Evolutionary conservation across 2,329 filamentous ascomycete genomes (phyloP), one percentile per base, ranked within the genome.

Genomic region (Venturia asperata): DNA sequence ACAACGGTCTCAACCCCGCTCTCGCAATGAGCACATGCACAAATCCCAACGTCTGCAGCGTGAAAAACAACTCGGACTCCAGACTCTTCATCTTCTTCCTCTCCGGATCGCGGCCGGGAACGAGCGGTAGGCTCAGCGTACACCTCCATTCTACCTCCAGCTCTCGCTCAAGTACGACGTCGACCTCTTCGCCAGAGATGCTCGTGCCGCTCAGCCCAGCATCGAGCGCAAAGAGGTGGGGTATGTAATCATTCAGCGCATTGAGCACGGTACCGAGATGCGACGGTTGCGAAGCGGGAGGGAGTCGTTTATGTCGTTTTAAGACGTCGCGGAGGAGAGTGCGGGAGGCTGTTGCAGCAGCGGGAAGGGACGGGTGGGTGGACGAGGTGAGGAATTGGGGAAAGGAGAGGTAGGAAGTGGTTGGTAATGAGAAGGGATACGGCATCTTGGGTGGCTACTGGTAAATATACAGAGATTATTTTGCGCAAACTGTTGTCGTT

Each of bases 221-320:
- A 71, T 92, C 89, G 30, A 97, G 79, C 13, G 90, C 87, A 56
- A 94, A 80, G 0, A 97, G 82, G 71, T 93, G 95, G 0, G 92
- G 91, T 11, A 97, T 80, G 73, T 97, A 99, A 67, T 83, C 83
- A 66, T 87, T 87, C 13, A 96, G 73, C 47, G 86, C 84, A 42
- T 86, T 82, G 64, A 90, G 80, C 45, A 97, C 81, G 6, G 83
- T 83, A 30, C 85, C 81, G 6, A 99, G 82, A 72, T 91, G 87
- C 27, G 87, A 81, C 6, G 85, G 79, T 74, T 91, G 90, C 30
- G 89, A 86, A 11, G 84, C 74, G 10, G 88, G 81, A 4, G 90
- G 83, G n/a, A 96, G 84, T 63, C 91, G 87, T 77, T 96, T 97
- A 81, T 97, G 87, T 70, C 87, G 87, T 78, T 97, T 97, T 67